Base-by-base conservation (phyloP, 176 grass and related monocot genomes). In the Oryza meyeriana region DNA sequence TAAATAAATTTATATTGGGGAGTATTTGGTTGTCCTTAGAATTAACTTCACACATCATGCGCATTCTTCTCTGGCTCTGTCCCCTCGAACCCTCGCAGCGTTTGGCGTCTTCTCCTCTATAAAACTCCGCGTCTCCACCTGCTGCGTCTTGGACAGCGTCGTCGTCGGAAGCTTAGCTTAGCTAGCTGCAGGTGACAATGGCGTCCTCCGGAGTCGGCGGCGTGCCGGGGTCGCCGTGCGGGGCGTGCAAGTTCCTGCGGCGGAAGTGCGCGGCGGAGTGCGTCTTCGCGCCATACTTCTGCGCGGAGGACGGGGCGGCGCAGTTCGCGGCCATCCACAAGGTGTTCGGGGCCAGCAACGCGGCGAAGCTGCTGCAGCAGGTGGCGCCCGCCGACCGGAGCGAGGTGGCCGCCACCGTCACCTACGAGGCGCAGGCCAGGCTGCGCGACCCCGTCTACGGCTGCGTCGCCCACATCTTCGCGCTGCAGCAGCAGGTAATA, bases 311-410 rank as follows among this genome's bases (percentile, higher is more conserved):
- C 82, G 95, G 92, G 6, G 81, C 92, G 61, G 58, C 86, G 33
- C 92, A 94, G 84, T 98, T 98, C 80, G 92, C 95, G 55, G 92
- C 92, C 47, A 98, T 98, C 85, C 92, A 98, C 81, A 89, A 93
- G 90, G 95, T 98, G 45, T 98, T 98, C 68, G 95, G 95, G 25
- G 95, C 95, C 27, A 98, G 95, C 82, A 98, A 98, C 78, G 92
- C 93, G 20, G 93, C 95, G n/a, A 98, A 98, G 88, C 85, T 98
- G 76, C 90, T 98, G 57, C 85, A 89, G 88, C 92, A 91, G 75
- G 86, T 98, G 66, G 36, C 92, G 0, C 74, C 89, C 0, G 74
- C 41, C 24, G 90, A 98, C 78, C 90, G 92, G 22, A 83, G 92
- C 73, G 95, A 98, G 92, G 92, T 90, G 8, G 95, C 95, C 9